Conservation (phyloP, 768 basidiomycete species). For the Mycena rosella region DNA sequence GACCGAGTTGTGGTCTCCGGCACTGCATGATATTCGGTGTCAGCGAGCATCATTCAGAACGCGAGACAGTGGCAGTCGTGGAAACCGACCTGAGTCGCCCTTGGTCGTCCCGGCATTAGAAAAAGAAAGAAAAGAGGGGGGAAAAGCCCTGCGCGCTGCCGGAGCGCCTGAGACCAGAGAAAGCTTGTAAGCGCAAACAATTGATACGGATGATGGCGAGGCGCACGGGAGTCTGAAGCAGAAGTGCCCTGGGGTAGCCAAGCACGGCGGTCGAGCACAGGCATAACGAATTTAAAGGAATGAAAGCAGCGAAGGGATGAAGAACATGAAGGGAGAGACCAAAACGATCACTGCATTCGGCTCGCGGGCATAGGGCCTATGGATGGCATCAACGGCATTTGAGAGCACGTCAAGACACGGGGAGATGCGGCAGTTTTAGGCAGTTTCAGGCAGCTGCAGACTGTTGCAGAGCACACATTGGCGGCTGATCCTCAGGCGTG, state of each 20-base stretch:
- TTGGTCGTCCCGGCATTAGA: constrained; percentile 12
- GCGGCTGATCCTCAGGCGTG: not conserved
- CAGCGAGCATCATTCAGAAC: constrained; percentile 6
- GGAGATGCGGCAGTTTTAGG: too few species aligned
- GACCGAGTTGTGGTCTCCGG: constrained; percentile 16
- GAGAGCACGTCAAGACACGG: too few species aligned
- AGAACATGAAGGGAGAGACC: constrained; percentile 32
- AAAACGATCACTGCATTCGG: constrained; percentile 7
- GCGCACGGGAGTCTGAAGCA: constrained; percentile 28
- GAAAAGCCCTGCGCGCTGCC: constrained; percentile 28
- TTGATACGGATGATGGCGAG: not conserved
- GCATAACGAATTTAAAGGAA: constrained; percentile 27
- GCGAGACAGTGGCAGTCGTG: not conserved
- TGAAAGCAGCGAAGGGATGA: constrained; percentile 3
- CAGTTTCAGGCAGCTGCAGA: too few species aligned
- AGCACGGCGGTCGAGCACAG: constrained; percentile 23
- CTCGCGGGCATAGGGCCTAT: not conserved
- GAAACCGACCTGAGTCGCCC: constrained; percentile 7
- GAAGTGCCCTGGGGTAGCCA: constrained; percentile 7
- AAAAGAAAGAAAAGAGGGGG: constrained; percentile 13
- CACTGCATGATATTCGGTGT: constrained; percentile 22
- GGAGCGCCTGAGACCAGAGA: constrained; percentile 23
- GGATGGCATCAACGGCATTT: not conserved
- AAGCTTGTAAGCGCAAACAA: not conserved
- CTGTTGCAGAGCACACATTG: not conserved